Evolutionary conservation across 2,329 filamentous ascomycete species (phyloP), one percentile per base, ranked within the genome.

Genomic region (Fulvia fulva): DNA sequence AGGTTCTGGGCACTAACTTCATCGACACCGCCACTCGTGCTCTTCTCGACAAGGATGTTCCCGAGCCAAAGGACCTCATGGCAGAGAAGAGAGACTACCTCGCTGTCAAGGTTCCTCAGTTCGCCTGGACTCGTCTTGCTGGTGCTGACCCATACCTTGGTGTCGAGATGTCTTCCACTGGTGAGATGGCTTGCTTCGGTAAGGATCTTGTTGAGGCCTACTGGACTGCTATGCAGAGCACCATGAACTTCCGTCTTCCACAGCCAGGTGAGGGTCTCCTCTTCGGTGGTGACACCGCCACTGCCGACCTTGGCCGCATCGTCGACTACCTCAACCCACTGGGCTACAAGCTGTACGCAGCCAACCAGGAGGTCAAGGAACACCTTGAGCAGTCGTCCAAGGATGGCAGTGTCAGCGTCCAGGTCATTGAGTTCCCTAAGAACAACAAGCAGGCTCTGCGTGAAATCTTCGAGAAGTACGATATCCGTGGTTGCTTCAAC

Each of bases 201-300:
- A 96, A 94, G 80, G 83, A 97, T 71, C 84, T 99, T 11, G 83
- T 97, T 51, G 94, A 99, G 75, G 94, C 94, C 55, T 99, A 99
- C 85, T 99, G 94, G 94, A 83, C 92, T 25, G 95, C 92, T 19
- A 81, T 96, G 62, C 94, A 99, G 78, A 94, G 91, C 21, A 93
- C 90, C 69, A 99, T 97, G 93, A 99, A 97, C 85, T 97, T 97
- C 90, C 90, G 92, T 68, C 85, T 97, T 70, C 94, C 94, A 45
- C 88, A 95, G 75, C 90, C 91, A 54, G 94, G 94, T 65, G 91
- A 97, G 81, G 93, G 94, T 78, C 87, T 99, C 59, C 87, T 99
- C 54, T 90, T 99, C 65, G 94, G 94, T 64, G 94, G 94, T 68
- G 90, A 97, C 73, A 78, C 86, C 61, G 81, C 79, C 66, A 87